Percentiles rank a stretch among this genome's conserved stretches.
These are phyloP conservation scores for Spinellus fusiger DNA, from an alignment of 192 early-diverging fungal species.

Conservation along the genomic window DNA sequence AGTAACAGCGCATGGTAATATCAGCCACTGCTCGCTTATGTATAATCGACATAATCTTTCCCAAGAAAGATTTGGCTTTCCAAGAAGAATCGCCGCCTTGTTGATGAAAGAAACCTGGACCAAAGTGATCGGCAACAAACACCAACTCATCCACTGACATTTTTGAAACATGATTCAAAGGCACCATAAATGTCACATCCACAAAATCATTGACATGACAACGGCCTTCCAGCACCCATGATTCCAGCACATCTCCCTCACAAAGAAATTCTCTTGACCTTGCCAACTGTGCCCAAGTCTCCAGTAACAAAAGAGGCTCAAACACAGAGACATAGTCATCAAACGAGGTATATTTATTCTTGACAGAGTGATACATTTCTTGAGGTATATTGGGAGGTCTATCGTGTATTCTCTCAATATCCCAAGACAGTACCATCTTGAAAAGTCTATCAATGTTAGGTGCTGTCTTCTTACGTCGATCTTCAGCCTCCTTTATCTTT, in stretches of 20 bases:
- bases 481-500: conserved; percentile 31
- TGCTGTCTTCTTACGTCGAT: conserved; percentile 36
- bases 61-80: conserved; percentile 42
- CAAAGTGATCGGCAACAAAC: conserved; percentile 44
- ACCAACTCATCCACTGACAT: conserved; percentile 60
- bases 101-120: conserved; percentile 25
- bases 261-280: conserved; percentile 60
- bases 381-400: conserved; percentile 41
- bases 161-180: conserved; percentile 31
- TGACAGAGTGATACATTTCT: conserved; percentile 40
- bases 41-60: conserved; percentile 44
- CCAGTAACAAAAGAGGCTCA: conserved; percentile 79
- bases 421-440: conserved; percentile 59
- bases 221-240: conserved; percentile 40
- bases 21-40: conserved; percentile 38
- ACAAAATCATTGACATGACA: conserved; percentile 69
- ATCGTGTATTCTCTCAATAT: conserved; percentile 43
- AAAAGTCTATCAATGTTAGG: conserved; percentile 53
- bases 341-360: conserved; percentile 49
- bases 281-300: conserved; percentile 80
- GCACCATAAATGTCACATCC: conserved; percentile 53
- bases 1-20: conserved; percentile 41
- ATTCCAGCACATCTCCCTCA: conserved; percentile 40
- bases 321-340: conserved; percentile 60
- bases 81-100: conserved; percentile 17